These are phyloP conservation scores for Przewalskia tangutica DNA, from an alignment of 257 asterid species.

Conservation along the genomic window DNA sequence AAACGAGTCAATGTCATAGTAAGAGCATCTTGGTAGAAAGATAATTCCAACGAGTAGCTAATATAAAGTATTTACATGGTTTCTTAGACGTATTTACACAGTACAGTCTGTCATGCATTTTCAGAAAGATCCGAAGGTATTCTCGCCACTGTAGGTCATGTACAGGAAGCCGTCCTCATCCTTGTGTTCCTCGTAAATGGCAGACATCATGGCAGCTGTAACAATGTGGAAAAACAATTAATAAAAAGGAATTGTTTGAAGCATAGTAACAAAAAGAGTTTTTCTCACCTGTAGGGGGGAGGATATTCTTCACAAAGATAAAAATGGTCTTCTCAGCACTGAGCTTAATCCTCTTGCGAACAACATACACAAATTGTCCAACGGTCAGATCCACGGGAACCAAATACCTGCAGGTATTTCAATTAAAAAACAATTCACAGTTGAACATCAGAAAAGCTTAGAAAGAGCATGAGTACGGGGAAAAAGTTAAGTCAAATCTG, in stretches of 20 bases:
- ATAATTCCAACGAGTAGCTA: slow-evolving; percentile 17
- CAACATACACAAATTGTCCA: slow-evolving; percentile 95
- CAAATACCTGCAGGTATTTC: slow-evolving; percentile 47
- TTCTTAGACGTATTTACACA: slow-evolving; percentile 30
- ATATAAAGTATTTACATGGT: slow-evolving; percentile 37
- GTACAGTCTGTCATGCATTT: slow-evolving; percentile 5
- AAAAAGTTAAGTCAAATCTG: neutral
- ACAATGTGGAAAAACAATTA: neutral
- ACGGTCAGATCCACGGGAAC: slow-evolving; percentile 98
- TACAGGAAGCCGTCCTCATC: slow-evolving; percentile 53
- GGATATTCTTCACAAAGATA: slow-evolving; percentile 86
- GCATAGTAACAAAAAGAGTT: neutral
- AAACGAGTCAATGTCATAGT: neutral
- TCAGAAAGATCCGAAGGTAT: slow-evolving; percentile 52
- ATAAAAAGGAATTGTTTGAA: too few relatives aligned
- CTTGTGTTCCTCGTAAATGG: slow-evolving; percentile 46
- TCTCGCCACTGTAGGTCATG: slow-evolving; percentile 57
- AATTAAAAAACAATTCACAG: neutral
- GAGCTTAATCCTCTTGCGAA: slow-evolving; percentile 95
- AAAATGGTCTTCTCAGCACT: slow-evolving; percentile 97
- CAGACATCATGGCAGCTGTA: slow-evolving; percentile 58
- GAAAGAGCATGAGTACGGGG: neutral
- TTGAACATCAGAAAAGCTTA: neutral
- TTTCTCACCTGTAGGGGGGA: slow-evolving; percentile 85
- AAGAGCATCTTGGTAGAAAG: slow-evolving; percentile 9